Evolutionary conservation across 192 early-diverging fungal species (phyloP).

Genomic region (Podochytrium sp.): DNA sequence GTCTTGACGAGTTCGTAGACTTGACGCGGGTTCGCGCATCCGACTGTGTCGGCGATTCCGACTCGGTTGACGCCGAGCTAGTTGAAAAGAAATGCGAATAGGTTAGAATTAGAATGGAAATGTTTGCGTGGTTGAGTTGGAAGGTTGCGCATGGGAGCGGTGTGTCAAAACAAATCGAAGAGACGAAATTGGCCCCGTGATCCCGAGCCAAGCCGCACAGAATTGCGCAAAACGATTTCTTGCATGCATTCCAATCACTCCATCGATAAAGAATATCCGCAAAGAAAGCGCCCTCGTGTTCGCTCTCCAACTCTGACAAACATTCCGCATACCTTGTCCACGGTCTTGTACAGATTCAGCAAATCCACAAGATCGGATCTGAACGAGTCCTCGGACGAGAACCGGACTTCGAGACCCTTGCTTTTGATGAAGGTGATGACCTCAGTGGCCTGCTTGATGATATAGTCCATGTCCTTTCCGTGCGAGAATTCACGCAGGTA

Average conservation of each 20-base stretch:
- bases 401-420: constrained; percentile 96
- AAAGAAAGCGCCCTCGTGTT: too few species aligned
- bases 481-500: constrained; percentile 97
- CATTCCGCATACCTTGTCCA: constrained; percentile 83
- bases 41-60: constrained; percentile 98
- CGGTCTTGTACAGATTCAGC: constrained; percentile 92
- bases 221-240: too few species aligned
- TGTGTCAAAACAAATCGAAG: not conserved
- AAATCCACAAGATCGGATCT: constrained; percentile 95
- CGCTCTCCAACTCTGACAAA: too few species aligned
- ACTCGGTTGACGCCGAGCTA: constrained; percentile 95
- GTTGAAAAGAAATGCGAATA: not conserved
- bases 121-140: not conserved
- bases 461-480: constrained; percentile 99
- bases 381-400: constrained; percentile 98
- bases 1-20: constrained; percentile 98
- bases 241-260: too few species aligned
- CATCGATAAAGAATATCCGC: too few species aligned
- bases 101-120: not conserved
- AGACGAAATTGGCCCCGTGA: too few species aligned
- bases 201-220: too few species aligned
- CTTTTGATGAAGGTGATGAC: constrained; percentile 95
- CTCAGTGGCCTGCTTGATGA: constrained; percentile 93
- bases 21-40: constrained; percentile 97
- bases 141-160: not conserved